These are phyloP conservation scores for Umbilicaria muhlenbergii DNA, from an alignment of 495 filamentous ascomycete genomes.

Conservation along the genomic window DNA sequence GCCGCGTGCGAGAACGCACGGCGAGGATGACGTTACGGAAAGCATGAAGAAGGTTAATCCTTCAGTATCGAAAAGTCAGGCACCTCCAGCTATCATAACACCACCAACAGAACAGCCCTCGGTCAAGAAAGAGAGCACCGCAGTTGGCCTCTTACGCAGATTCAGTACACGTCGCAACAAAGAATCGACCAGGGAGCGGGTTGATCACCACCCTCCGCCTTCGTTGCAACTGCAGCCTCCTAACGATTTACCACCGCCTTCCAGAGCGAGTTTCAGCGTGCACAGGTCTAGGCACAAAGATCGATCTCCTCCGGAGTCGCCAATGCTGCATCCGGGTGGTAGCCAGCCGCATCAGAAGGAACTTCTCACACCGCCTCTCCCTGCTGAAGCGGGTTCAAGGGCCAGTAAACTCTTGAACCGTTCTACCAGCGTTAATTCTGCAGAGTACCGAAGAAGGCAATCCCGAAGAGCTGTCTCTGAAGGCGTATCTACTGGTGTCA, in stretches of 20 bases:
- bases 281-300: slow-evolving; percentile 52
- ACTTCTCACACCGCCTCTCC: slow-evolving; percentile 52
- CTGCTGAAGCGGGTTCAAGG: slow-evolving; percentile 41
- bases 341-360: slow-evolving; percentile 60
- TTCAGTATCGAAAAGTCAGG: slow-evolving; percentile 32
- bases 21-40: slow-evolving; percentile 80
- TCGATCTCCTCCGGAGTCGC: slow-evolving; percentile 23
- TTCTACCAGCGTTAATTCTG: slow-evolving; percentile 76
- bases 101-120: slow-evolving; percentile 43
- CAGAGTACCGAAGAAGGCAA: slow-evolving; percentile 52
- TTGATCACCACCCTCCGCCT: slow-evolving; percentile 47
- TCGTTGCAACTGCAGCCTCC: slow-evolving; percentile 60
- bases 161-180: slow-evolving; percentile 75
- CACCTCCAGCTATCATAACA: slow-evolving; percentile 38
- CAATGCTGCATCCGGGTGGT: slow-evolving; percentile 41
- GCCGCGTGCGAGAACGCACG: slow-evolving; percentile 81
- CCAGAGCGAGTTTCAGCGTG: slow-evolving; percentile 71
- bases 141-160: slow-evolving; percentile 70
- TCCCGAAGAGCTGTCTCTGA: slow-evolving; percentile 43
- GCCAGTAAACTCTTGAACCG: slow-evolving; percentile 52
- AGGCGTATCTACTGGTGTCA: slow-evolving; percentile 27
- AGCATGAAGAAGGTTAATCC: slow-evolving; percentile 58
- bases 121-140: slow-evolving; percentile 71
- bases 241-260: slow-evolving; percentile 40
- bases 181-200: slow-evolving; percentile 37